A percentile compares a stretch with the other conserved stretches of the same genome.
Conservation (phyloP, 169 alveolate species). For the Cryptosporidium ubiquitum region DNA sequence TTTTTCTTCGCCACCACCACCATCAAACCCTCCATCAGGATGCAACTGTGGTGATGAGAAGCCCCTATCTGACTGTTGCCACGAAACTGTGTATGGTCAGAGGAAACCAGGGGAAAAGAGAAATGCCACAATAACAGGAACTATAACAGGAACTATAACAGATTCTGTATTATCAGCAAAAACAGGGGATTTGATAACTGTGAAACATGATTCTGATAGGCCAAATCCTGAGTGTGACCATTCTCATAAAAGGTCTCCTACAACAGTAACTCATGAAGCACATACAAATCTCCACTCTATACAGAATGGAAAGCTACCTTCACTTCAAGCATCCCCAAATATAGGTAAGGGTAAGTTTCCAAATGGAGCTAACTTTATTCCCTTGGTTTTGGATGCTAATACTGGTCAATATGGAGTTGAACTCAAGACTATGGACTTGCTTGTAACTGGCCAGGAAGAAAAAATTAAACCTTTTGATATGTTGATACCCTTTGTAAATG, state of each 20-base stretch:
- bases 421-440: slow-evolving; percentile 49
- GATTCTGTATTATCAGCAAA: slow-evolving; percentile 36
- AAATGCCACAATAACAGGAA: slow-evolving; percentile 36
- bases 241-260: background rate
- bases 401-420: slow-evolving; percentile 72
- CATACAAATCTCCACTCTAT: slow-evolving; percentile 6
- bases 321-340: slow-evolving; percentile 3
- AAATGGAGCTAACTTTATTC: slow-evolving; percentile 59
- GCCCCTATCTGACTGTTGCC: slow-evolving; percentile 44
- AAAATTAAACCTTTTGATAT: slow-evolving; percentile 66
- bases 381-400: slow-evolving; percentile 59
- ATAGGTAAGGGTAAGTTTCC: slow-evolving; percentile 35
- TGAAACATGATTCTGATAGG: slow-evolving; percentile 29
- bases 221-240: slow-evolving; percentile 29
- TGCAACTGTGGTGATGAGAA: slow-evolving; percentile 11
- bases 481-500: slow-evolving; percentile 64
- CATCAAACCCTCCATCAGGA: slow-evolving; percentile 2
- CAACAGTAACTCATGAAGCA: slow-evolving; percentile 12
- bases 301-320: slow-evolving; percentile 17
- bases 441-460: slow-evolving; percentile 32
- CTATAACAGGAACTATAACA: slow-evolving; percentile 57
- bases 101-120: background rate
- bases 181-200: slow-evolving; percentile 48
- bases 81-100: slow-evolving; percentile 41
- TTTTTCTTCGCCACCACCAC: slow-evolving; percentile 29